Base-by-base conservation (phyloP, 495 filamentous ascomycete species). In the Penicillium odoratum region DNA sequence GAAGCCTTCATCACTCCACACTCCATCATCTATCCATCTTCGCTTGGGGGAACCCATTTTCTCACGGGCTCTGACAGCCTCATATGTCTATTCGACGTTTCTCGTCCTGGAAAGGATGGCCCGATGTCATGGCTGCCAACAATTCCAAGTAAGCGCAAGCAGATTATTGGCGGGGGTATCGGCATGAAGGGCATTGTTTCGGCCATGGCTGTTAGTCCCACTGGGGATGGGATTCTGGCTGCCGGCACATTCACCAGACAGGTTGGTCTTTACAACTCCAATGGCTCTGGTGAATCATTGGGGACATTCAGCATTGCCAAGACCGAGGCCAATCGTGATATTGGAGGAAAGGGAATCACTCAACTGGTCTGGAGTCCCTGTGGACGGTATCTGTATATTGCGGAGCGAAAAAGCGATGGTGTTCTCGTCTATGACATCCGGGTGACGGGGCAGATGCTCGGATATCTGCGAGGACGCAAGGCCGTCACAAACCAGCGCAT, bases 111-210 rank as follows among this genome's bases (percentile, higher is more conserved):
- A n/a, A 69, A 77, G 4, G 68, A 73, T 36, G 84, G 83, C 0
- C 92, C 93, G 0, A 50, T 90, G 0, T 57, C 76, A 3, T 71
- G 77, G 51, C 77, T 92, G 65, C 81, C 83, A 30, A 96, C 92
- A 0, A 91, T 91, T 28, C 86, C 88, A 3, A 88, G 86, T n/a
- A 86, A 88, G 59, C 77, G 84, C 7, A 88, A 88, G 64, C 80
- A 88, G 51, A 75, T 83, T 28, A 86, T 88, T 49, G 87, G 86
- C 21, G 85, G 85, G 16, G 86, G 86, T 13, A 74, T 88, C 10
- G 91, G 91, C 8, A 94, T 95, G 86, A 90, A 88, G 57, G 94
- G 94, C 1, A 86, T 89, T 43, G 77, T 97, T 1, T 88, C 87
- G 3, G 85, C 89, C 0, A 69, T 98, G 40, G 70, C 69, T 7